These are phyloP conservation scores for Trichoderma sp. DNA, from an alignment of 2,329 filamentous ascomycete genomes.

Conservation along the genomic window DNA sequence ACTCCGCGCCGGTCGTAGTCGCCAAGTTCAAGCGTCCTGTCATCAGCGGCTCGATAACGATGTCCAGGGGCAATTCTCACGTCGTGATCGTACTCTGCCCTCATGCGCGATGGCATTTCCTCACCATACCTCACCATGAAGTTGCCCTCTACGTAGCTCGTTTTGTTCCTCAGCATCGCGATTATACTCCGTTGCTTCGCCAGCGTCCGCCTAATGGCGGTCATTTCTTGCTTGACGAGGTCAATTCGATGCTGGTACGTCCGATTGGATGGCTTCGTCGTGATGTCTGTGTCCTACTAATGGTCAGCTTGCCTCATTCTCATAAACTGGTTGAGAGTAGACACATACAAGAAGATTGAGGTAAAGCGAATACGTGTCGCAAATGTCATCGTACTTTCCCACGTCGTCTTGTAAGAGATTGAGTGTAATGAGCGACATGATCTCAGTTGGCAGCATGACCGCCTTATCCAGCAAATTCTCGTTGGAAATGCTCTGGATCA, in stretches of 20 bases:
- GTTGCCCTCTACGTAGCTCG: constrained; percentile 11
- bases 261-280: constrained; percentile 45
- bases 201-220: constrained; percentile 43
- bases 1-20: constrained; percentile 33
- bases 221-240: constrained; percentile 47
- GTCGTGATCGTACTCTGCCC: not conserved
- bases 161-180: constrained; percentile 32
- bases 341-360: constrained; percentile 44
- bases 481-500: constrained; percentile 41
- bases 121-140: constrained; percentile 19
- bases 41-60: constrained; percentile 4
- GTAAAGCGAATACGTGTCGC: constrained; percentile 48
- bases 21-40: not conserved
- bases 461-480: constrained; percentile 42
- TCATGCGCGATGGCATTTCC: constrained; percentile 19
- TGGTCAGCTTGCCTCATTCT: constrained; percentile 24
- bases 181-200: constrained; percentile 40
- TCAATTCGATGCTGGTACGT: constrained; percentile 47
- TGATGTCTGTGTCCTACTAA: constrained; percentile 45
- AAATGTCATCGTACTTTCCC: constrained; percentile 44
- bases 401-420: constrained; percentile 46
- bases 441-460: constrained; percentile 47
- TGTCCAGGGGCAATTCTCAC: not conserved
- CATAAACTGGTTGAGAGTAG: not conserved
- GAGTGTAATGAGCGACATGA: constrained; percentile 46